Percentiles rank a stretch among this genome's conserved stretches.
These are phyloP conservation scores for Penicillium sp. DNA, from an alignment of 2,329 filamentous ascomycete genomes.

Conservation along the genomic window DNA sequence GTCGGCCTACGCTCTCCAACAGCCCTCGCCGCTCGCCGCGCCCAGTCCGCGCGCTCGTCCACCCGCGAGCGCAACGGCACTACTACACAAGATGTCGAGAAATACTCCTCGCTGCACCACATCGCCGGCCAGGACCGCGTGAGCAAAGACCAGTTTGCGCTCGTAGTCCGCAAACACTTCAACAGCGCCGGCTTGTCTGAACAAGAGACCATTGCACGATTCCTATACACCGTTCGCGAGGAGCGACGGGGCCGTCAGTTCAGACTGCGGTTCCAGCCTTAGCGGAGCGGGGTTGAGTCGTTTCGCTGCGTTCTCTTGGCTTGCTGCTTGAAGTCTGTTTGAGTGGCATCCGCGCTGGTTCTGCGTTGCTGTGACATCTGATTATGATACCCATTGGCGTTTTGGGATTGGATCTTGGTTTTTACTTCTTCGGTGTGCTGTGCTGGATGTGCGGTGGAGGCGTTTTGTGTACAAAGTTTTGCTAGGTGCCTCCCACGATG, in stretches of 20 bases:
- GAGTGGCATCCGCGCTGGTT: background rate
- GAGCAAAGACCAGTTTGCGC: constrained; percentile 45
- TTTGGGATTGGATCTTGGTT: background rate
- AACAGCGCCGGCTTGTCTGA: constrained; percentile 50
- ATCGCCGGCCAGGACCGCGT: constrained; percentile 44
- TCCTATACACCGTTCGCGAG: constrained; percentile 53
- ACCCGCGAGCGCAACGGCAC: constrained; percentile 12
- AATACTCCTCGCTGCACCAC: constrained; percentile 23
- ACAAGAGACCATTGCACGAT: constrained; percentile 51
- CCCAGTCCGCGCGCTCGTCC: constrained; percentile 19
- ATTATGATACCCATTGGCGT: constrained; percentile 36
- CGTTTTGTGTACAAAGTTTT: constrained; percentile 2
- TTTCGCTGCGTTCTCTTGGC: background rate
- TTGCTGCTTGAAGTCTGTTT: background rate
- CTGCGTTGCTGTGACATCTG: constrained; percentile 6
- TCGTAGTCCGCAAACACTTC: constrained; percentile 50
- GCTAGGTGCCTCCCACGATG: background rate
- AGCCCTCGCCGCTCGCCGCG: constrained; percentile 43
- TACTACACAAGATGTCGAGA: constrained; percentile 7
- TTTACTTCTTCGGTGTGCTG: background rate
- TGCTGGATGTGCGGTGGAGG: background rate
- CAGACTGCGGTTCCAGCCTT: constrained; percentile 46
- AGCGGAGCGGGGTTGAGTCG: constrained; percentile 1
- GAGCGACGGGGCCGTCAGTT: constrained; percentile 46
- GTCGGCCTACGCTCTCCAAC: constrained; percentile 50